A percentile compares a stretch with the other conserved stretches of the same genome.
phyloP scores from a whole-genome alignment of 2,329 filamentous ascomycete genomes.

The Pseudopyricularia javanii region DNA sequence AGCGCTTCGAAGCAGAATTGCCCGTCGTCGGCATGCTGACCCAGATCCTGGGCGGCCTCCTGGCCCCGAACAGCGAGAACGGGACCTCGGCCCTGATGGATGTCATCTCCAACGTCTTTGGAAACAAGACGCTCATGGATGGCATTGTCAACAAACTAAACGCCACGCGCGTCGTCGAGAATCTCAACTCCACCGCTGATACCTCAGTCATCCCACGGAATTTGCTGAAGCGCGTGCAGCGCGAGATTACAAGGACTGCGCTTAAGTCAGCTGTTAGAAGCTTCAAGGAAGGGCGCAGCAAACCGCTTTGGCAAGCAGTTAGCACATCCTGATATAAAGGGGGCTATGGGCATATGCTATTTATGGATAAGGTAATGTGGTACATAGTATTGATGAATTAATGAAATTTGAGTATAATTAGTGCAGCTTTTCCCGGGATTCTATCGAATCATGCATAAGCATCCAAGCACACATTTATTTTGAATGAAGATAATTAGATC shows the following conservation, averaged over 20 bases:
- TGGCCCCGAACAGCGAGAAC: constrained; percentile 3
- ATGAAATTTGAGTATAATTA: no score
- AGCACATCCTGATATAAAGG: no score
- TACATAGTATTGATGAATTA: no score
- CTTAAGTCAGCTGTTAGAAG: neutral
- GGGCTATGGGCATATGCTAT: no score
- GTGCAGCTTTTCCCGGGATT: no score
- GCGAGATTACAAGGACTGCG: neutral
- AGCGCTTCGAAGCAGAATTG: constrained; percentile 20
- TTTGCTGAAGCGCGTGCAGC: neutral
- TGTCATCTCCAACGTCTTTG: neutral
- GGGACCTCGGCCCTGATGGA: neutral
- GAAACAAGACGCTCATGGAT: neutral
- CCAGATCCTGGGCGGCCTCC: constrained; percentile 23
- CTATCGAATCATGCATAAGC: no score
- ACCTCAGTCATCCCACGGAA: neutral
- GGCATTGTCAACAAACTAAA: neutral
- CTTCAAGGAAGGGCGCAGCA: neutral
- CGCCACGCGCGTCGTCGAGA: neutral
- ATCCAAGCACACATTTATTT: no score
- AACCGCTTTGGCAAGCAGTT: neutral
- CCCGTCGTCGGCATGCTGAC: constrained; percentile 24
- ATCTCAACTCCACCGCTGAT: neutral
- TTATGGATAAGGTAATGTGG: no score
- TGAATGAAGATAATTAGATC: no score